These are phyloP conservation scores for Guyanaporus albipodus DNA, from an alignment of 768 basidiomycete genomes.

Conservation along the genomic window DNA sequence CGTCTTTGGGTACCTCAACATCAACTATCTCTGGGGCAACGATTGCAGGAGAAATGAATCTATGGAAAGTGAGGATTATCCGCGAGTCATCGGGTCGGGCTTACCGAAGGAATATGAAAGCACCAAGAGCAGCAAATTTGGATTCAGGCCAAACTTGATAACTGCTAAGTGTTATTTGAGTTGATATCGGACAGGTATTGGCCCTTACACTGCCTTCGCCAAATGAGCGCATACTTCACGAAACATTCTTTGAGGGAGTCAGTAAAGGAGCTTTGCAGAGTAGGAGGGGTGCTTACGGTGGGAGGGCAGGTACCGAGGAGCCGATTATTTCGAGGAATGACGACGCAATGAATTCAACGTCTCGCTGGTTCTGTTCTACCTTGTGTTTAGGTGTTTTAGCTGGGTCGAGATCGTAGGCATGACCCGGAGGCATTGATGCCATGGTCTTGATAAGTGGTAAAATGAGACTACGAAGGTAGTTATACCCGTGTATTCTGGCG, in stretches of 20 bases:
- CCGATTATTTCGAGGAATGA: conserved; percentile 74
- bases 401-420: conserved; percentile 78
- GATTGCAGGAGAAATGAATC: conserved; percentile 89
- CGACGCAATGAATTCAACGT: conserved; percentile 68
- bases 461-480: conserved; percentile 79
- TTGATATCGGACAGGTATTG: conserved; percentile 1
- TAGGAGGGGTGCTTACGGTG: conserved; percentile 52
- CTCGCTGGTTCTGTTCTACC: conserved; percentile 60
- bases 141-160: conserved; percentile 71
- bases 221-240: conserved; percentile 86
- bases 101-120: conserved; percentile 87
- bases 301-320: conserved; percentile 64
- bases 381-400: conserved; percentile 54
- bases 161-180: conserved; percentile 32
- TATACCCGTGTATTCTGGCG: conserved; percentile 86
- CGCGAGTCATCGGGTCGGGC: conserved; percentile 1
- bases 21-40: conserved; percentile 85
- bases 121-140: conserved; percentile 79
- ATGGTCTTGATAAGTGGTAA: conserved; percentile 75
- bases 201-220: conserved; percentile 65
- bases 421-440: conserved; percentile 64
- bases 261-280: background rate
- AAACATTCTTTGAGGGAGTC: conserved; percentile 57
- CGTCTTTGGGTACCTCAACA: conserved; percentile 68
- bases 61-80: conserved; percentile 27